Base-by-base conservation (phyloP, 2,329 filamentous ascomycete genomes). In the Alternaria sp. region DNA sequence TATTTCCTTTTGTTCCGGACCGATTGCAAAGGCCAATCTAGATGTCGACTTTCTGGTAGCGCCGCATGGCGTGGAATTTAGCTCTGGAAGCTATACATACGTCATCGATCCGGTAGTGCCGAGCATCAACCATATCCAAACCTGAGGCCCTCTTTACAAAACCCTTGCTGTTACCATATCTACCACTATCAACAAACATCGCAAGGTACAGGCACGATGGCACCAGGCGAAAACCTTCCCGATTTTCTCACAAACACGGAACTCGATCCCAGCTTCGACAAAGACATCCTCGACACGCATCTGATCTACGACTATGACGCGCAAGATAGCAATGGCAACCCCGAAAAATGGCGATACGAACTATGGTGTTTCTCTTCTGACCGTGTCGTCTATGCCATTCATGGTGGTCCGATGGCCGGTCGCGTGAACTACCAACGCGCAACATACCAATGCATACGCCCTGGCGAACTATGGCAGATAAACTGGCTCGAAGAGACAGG, bases 401-500 rank as follows among this genome's bases (percentile, higher is more conserved):
- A 88, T 64, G 85, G 86, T 4, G 86, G 86, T 0, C 86, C 86
- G 3, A 88, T 88, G 70, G 69, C 67, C 36, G 69, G 70, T 9
- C 63, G 86, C 0, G 82, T 80, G 3, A 84, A 83, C 7, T 88
- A 86, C 65, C 85, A 87, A 65, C 80, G 81, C 1, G 84, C 81
- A 12, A 84, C 82, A 1, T 88, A 85, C 66, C 85, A 87, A 68
- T 88, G 86, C 72, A 82, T 88, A 28, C 81, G 86, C 0, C 82
- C 85, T 0, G 84, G 84, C 2, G 86, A 88, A 70, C 69, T 87
- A 0, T 88, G 86, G 86, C 86, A 88, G 66, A 82, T 84, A 63
- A 87, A 85, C 60, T 88, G 85, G 85, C 81, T 88, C 1, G 85
- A 88, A 59, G 86, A 88, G 73, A 88, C 86, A 0, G 86, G 85